Conservation (phyloP, 2,329 filamentous ascomycete genomes). For the Verticillium alfalfae region DNA sequence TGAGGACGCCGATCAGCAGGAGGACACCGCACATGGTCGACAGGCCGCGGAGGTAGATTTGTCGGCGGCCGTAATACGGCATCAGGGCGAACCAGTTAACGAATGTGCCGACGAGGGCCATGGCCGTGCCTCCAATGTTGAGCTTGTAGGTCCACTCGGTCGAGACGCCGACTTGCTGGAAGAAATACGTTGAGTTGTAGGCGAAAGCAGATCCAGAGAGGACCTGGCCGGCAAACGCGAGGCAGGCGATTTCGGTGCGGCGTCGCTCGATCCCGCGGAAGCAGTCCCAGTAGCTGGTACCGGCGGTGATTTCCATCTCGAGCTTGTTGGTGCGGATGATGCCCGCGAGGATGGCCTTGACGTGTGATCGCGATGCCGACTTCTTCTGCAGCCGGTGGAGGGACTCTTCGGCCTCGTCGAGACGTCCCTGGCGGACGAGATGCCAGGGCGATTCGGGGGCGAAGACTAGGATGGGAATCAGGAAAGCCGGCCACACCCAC, state of each 20-base stretch:
- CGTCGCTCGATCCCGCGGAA: conserved; percentile 34
- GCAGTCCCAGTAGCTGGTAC: conserved; percentile 31
- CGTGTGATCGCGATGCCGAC: conserved; percentile 16
- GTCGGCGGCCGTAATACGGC: conserved; percentile 29
- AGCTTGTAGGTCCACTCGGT: conserved; percentile 16
- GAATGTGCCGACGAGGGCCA: conserved; percentile 32
- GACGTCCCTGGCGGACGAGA: conserved; percentile 32
- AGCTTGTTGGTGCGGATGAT: conserved; percentile 35
- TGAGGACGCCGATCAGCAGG: conserved; percentile 30
- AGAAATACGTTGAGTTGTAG: conserved; percentile 29
- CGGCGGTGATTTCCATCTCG: conserved; percentile 23
- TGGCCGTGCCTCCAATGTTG: conserved; percentile 25
- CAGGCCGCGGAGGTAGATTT: conserved; percentile 33
- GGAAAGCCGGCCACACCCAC: conserved; percentile 35
- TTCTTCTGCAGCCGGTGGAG: conserved; percentile 17
- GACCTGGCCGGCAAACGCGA: conserved; percentile 21
- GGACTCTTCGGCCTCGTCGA: conserved; percentile 21
- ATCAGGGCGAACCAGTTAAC: conserved; percentile 34
- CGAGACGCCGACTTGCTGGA: conserved; percentile 24
- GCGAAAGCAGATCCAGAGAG: conserved; percentile 22
- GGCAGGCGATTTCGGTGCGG: conserved; percentile 28
- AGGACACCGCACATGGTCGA: conserved; percentile 27
- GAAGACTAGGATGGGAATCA: conserved; percentile 27
- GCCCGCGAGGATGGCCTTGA: conserved; percentile 30
- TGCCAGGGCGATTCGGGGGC: conserved; percentile 41